Evolutionary conservation across 2,329 filamentous ascomycete species (phyloP), one percentile per base, ranked within the genome.

Genomic region (Stagonosporopsis cucurbitacearum): DNA sequence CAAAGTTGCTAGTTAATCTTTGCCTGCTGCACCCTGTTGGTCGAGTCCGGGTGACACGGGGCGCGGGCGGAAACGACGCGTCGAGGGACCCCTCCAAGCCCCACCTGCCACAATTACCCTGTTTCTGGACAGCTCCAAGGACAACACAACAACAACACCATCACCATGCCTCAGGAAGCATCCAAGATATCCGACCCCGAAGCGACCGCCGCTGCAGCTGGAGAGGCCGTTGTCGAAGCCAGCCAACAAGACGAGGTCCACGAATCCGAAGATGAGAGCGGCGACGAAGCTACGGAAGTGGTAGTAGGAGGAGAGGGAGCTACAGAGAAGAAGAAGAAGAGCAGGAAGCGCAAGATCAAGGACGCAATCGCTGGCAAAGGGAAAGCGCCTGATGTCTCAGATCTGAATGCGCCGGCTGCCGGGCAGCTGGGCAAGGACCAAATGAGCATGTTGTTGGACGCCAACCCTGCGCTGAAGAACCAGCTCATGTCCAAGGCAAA

Each of bases 241-340:
- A 71, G 69, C 53, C 64, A 67, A 50, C 63, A 65, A 42, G 50
- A 68, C 42, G 59, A 67, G 50, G 63, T 62, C n/a, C 63, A 62
- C 46, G 67, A 69, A 39, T 68, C 68, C 7, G 71, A 60, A 45
- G 65, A 73, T 50, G 69, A 74, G 56, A 73, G 67, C 69, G 65
- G 60, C 62, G 59, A 68, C 58, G 60, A 73, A 63, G 60, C 73
- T 71, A 66, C 60, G 75, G 53, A 47, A 20, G 43, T 43, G 9
- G 75, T 69, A 81, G 69, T 67, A 33, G 69, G 63, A 19, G 67
- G 57, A 11, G 66, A 70, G 54, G 60, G 60, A 19, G 66, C 71
- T 13, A 60, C 70, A 52, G 84, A 86, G 66, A 88, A 88, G 76
- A 89, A 88, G 75, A 87, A 86, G 79, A 86, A 82, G 78, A 86